Base-by-base conservation (phyloP, 805 yeast species). In the Candida easanensis region DNA sequence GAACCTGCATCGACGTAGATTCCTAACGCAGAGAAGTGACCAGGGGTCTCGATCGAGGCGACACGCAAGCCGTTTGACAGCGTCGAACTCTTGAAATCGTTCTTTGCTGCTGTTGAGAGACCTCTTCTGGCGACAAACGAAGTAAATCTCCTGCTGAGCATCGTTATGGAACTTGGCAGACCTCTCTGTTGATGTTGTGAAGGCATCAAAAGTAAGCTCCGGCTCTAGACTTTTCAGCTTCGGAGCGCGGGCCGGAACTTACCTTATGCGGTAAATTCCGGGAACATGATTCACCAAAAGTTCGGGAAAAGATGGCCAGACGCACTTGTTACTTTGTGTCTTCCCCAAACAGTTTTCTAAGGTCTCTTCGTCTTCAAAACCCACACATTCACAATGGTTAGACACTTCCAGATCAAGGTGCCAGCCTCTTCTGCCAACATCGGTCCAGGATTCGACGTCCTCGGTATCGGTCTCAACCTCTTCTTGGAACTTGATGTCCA, bases 371-470 rank as follows among this genome's bases (percentile, higher is more conserved):
- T n/a, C n/a, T n/a, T n/a, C n/a, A n/a, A n/a, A n/a, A n/a, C n/a
- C n/a, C 7, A 17, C 35, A 26, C 20, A 25, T 14, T 16, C 5
- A 20, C 8, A n/a, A 36, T 69, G 79, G 51, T 64, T 43, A 72
- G 79, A 47, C 69, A 73, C 42, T 84, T 84, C 64, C 64, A 62
- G 34, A 76, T 88, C 53, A 79, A 77, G 42, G 93, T 91, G 15
- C 99, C 99, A 4, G 97, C 98, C 6, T 90, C 98, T 5, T 86
- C 96, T 38, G 99, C 99, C 58, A 93, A 93, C 58, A 91, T 93
- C 40, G 99, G 99, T 8, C 99, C 99, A 9, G 99, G 99, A 1
- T 93, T 91, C 60, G 99, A 93, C 65, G 99, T 93, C 6, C 69
- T 93, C 39, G 99, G 99, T 19, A 83, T 93, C 32, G 97, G 97